Evolutionary conservation across 1,284 basidiomycete genomes (phyloP).

Genomic region (Ustilago nuda): DNA sequence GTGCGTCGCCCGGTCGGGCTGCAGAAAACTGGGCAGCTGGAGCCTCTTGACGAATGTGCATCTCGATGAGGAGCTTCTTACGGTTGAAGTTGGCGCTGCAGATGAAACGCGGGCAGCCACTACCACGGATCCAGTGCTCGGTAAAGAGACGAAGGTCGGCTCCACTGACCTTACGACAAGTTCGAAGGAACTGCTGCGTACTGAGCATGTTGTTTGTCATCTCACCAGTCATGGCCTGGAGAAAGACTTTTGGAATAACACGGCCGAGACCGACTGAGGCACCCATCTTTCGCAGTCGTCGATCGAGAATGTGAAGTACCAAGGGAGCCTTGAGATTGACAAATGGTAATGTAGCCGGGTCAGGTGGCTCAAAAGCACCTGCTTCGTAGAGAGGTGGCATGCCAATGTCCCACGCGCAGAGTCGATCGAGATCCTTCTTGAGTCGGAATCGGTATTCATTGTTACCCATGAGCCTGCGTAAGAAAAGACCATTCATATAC

Average conservation of each 20-base stretch:
- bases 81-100: constrained; percentile 93
- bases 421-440: constrained; percentile 96
- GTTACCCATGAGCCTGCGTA: constrained; percentile 88
- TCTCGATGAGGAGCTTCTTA: constrained; percentile 97
- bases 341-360: constrained; percentile 73
- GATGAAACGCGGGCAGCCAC: constrained; percentile 91
- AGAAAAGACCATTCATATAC: constrained; percentile 89
- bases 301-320: constrained; percentile 93
- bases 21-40: constrained; percentile 74
- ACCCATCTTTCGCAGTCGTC: constrained; percentile 91
- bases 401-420: constrained; percentile 84
- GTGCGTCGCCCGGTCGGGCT: constrained; percentile 61
- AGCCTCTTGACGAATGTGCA: constrained; percentile 88
- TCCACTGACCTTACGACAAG: constrained; percentile 88
- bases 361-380: constrained; percentile 78
- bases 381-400: constrained; percentile 96
- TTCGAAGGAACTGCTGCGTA: constrained; percentile 89
- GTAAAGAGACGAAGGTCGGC: constrained; percentile 86
- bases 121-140: constrained; percentile 98
- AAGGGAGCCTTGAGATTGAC: constrained; percentile 95
- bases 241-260: constrained; percentile 92
- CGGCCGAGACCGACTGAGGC: constrained; percentile 93
- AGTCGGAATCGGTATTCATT: constrained; percentile 97
- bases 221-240: constrained; percentile 93
- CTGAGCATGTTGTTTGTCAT: constrained; percentile 82